Evolutionary conservation across 139 green algal genomes (phyloP).

Genomic region (Tetraselmis striata): DNA sequence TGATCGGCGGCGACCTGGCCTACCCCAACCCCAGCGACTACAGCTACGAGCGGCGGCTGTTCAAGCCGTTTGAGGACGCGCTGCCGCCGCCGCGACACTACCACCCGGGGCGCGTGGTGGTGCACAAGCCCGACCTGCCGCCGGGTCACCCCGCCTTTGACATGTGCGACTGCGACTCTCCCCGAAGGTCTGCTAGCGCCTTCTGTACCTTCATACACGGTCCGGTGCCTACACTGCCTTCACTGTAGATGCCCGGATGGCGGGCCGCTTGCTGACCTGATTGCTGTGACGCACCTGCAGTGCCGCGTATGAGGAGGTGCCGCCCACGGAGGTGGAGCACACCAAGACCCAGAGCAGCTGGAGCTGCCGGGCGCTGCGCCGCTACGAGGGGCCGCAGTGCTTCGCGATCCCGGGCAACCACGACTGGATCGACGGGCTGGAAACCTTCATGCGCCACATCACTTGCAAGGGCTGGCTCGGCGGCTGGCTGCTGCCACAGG

Average conservation of each 20-base stretch:
- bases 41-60: conserved; percentile 70
- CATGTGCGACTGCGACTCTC: conserved; percentile 22
- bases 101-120: conserved; percentile 63
- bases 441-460: conserved; percentile 72
- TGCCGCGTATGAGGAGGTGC: no score
- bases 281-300: no score
- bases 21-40: conserved; percentile 81
- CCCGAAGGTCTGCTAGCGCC: no score
- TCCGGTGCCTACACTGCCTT: no score
- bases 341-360: no score
- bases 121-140: conserved; percentile 69
- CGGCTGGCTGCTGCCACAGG: conserved; percentile 82
- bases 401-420: conserved; percentile 83
- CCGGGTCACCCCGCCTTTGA: neutral
- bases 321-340: no score
- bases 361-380: conserved; percentile 25
- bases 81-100: conserved; percentile 68
- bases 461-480: conserved; percentile 79
- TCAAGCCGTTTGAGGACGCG: conserved; percentile 72
- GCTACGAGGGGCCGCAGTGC: conserved; percentile 55
- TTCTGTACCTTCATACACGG: no score
- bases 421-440: conserved; percentile 79
- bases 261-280: no score
- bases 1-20: conserved; percentile 79
- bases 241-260: no score